Conservation (phyloP, 305 asterid species). For the Solanum hybrid region DNA sequence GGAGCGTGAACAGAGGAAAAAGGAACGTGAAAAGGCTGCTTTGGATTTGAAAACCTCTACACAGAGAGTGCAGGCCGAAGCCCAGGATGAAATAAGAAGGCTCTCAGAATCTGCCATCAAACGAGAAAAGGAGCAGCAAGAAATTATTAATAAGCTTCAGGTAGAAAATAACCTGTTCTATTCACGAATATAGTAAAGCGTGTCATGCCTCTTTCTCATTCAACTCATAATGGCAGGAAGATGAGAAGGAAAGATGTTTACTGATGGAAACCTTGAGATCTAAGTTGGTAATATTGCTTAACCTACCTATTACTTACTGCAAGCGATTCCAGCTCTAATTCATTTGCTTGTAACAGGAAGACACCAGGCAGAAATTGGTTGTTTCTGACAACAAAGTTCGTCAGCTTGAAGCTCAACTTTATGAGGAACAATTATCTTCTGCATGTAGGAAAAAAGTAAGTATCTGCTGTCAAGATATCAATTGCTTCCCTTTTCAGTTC, state of each 20-base stretch:
- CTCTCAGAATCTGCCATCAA: conserved; percentile 55
- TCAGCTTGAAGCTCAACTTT: conserved; percentile 71
- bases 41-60: conserved; percentile 54
- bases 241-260: conserved; percentile 71
- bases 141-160: conserved; percentile 84
- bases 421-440: conserved; percentile 67
- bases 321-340: neutral
- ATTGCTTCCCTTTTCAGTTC: neutral
- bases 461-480: conserved; percentile 9
- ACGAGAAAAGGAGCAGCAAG: conserved; percentile 90
- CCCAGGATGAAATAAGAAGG: conserved; percentile 61
- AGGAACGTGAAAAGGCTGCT: conserved; percentile 80
- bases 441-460: conserved; percentile 56
- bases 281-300: conserved; percentile 61
- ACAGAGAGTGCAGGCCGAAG: conserved; percentile 82
- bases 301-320: neutral
- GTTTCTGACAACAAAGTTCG: conserved; percentile 84
- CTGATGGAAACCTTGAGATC: conserved; percentile 76
- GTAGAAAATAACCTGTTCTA: conserved; percentile 18
- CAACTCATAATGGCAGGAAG: conserved; percentile 45
- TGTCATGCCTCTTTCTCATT: neutral
- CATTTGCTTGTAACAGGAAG: conserved; percentile 47
- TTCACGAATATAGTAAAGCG: neutral
- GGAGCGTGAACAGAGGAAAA: conserved; percentile 90
- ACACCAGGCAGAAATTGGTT: conserved; percentile 79